phyloP scores from a whole-genome alignment of 169 alveolate species.

The Toxoplasma gondii region DNA sequence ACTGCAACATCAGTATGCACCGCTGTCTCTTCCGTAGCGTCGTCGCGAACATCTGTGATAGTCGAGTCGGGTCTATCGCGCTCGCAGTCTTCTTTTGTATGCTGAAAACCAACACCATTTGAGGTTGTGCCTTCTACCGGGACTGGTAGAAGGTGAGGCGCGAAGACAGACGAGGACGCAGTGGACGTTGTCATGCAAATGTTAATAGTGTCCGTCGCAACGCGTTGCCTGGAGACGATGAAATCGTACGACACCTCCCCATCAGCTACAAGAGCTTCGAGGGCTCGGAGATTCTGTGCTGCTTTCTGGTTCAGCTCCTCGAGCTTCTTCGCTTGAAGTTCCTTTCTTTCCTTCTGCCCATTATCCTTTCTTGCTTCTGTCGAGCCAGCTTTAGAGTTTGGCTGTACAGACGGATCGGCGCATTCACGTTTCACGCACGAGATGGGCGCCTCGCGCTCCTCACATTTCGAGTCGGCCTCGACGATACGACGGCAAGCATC shows the following conservation, averaged over 20 bases:
- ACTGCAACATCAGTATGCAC: neutral
- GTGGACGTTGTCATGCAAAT: neutral
- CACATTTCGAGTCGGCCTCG: neutral
- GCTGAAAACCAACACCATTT: neutral
- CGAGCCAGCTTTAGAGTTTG: too few relatives aligned
- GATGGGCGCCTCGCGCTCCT: neutral
- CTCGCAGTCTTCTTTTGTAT: too few relatives aligned
- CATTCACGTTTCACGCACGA: neutral
- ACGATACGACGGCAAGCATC: neutral
- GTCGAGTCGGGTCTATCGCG: too few relatives aligned
- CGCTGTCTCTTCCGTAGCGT: neutral
- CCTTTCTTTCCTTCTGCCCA: neutral
- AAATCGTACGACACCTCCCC: conserved; percentile 15
- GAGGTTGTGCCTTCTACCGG: neutral
- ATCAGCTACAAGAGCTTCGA: neutral
- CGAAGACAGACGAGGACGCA: neutral
- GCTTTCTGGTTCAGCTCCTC: neutral
- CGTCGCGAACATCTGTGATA: neutral
- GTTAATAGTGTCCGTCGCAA: neutral
- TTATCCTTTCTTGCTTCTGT: neutral
- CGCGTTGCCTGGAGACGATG: neutral
- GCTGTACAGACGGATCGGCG: neutral
- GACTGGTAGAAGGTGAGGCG: neutral
- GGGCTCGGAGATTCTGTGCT: conserved; percentile 25
- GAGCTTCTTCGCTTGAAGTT: neutral